phyloP scores from a whole-genome alignment of 1,284 basidiomycete genomes.

The Ceratobasidium sp. region DNA sequence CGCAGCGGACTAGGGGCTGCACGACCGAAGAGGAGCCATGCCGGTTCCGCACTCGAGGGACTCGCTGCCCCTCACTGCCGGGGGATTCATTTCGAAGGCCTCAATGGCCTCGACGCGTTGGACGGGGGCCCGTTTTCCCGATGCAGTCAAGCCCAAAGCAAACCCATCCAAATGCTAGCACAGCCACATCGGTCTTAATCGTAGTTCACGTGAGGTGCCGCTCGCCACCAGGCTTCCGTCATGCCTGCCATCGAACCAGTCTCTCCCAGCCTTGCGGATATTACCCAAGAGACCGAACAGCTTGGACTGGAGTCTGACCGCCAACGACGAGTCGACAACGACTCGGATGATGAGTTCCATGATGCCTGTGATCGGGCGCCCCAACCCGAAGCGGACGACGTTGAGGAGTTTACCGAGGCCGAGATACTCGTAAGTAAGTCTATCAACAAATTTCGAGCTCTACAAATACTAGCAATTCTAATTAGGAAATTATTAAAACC shows the following conservation, averaged over 20 bases:
- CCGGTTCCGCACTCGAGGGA: constrained; percentile 5
- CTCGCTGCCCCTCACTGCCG: background rate
- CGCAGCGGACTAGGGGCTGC: background rate
- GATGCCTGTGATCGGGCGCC: constrained; percentile 49
- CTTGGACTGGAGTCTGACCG: background rate
- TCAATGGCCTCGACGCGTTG: constrained; percentile 3
- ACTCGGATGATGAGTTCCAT: constrained; percentile 54
- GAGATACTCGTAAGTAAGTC: constrained; percentile 43
- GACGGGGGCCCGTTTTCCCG: background rate
- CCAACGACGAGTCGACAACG: constrained; percentile 47
- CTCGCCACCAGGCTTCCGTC: constrained; percentile 2
- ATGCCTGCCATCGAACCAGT: constrained; percentile 19
- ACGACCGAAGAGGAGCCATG: background rate
- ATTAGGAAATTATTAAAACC: constrained; percentile 34
- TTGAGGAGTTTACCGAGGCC: constrained; percentile 42
- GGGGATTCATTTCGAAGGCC: background rate
- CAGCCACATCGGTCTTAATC: no score
- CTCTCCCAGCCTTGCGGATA: background rate
- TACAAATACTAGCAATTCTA: background rate
- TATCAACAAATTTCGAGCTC: background rate
- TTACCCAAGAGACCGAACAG: background rate
- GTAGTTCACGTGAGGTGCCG: constrained; percentile 7
- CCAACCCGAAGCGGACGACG: background rate
- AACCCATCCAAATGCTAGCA: no score
- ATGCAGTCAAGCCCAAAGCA: no score